Evolutionary conservation across 2,329 filamentous ascomycete species (phyloP), one percentile per base, ranked within the genome.

Genomic region (Hirsutella minnesotensis): DNA sequence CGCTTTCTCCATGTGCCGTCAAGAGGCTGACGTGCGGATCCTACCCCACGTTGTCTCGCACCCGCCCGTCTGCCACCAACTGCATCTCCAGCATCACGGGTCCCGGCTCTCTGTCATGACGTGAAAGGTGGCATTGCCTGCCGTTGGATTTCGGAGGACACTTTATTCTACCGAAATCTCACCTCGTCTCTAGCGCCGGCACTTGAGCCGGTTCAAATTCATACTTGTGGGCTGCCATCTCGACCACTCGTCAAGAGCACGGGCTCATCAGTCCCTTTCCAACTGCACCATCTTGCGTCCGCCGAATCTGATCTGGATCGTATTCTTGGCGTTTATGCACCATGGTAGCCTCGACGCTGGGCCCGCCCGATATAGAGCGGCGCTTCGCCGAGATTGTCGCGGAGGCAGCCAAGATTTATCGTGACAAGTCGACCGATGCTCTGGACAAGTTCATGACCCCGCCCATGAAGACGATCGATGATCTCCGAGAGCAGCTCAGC

Each of bases 361-460:
- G 24, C n/a, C 37, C 40, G 30, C 24, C 21, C 31, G 24, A 31
- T 24, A 35, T 46, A 36, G 44, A 48, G 40, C 29, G 43, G 29
- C 46, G 39, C 39, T 57, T 60, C 47, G 44, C 49, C 15, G 54
- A 53, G 35, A 58, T 65, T 39, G 49, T 65, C 10, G 49, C 55
- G 10, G 58, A 61, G 40, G 62, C 62, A 4, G 56, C 57, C 38
- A 60, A 53, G 27, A 47, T 51, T 33, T 62, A 63, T 51, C 51
- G 50, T 2, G 53, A 56, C 18, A 56, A 57, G 1, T 51, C 55
- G 3, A 54, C 54, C 2, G 48, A 54, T 12, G 49, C 49, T 19
- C 52, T 65, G 34, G 48, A 52, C 20, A 57, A 60, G 29, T 64
- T 58, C 42, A 44, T 58, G 39, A 48, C 51, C 20, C 62, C 62